Evolutionary conservation across 2,329 filamentous ascomycete genomes (phyloP), one percentile per base, ranked within the genome.

Genomic region (Neofusicoccum parvum): DNA sequence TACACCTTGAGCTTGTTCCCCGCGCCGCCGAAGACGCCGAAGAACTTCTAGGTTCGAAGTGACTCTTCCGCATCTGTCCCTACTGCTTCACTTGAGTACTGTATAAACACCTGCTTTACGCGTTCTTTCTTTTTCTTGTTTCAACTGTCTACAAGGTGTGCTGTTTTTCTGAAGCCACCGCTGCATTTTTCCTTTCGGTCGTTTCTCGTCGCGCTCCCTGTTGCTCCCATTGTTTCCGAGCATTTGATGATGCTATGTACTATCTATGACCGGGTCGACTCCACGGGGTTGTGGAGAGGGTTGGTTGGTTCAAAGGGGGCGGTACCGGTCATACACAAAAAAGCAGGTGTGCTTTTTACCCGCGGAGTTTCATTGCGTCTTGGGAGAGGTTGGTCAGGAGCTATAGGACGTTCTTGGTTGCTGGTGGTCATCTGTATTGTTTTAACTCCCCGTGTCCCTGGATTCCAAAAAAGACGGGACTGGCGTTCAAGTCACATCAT

Each of bases 1-100:
- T 51, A 65, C 46, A 65, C 64, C 14, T 67, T 78, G 15, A 75
- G 72, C 50, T 71, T 78, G 27, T 78, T 78, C 43, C 76, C 76
- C 3, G 66, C 71, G 50, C 75, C 76, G 58, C 74, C 71, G 14
- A 74, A 68, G 56, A 46, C n/a, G 6, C 11, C 56, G 17, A 60
- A 39, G 43, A 60, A 59, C 54, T 11, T 46, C 43, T 48, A 48
- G 15, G 17, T 43, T 14, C 51, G 10, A 12, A 12, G 37, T 3
- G 0, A 39, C 3, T 23, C 11, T 54, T n/a, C 39, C n/a, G 54
- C 54, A 10, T 46, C 41, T 59, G 54, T 45, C 15, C 5, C 43
- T 36, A 15, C 37, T 48, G 43, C 3, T 36, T 39, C 15, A 12
- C 56, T 36, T 48, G 41, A 37, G 15, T 20, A 60, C 10, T 60